Percentiles rank a stretch among this genome's conserved stretches.
These are phyloP conservation scores for Artemisia tridentata DNA, from an alignment of 129 eudicot genomes.

Conservation along the genomic window DNA sequence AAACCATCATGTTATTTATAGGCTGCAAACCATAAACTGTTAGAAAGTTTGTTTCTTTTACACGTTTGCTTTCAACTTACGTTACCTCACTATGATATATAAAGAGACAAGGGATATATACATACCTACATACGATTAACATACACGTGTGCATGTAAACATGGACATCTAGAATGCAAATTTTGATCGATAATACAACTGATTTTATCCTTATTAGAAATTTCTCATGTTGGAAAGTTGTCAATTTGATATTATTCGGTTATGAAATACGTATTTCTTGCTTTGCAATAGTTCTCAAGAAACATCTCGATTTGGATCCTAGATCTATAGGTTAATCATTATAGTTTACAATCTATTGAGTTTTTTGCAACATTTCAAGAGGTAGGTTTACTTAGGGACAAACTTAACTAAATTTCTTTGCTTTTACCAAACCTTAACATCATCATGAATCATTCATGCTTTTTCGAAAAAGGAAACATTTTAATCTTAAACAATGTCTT, in stretches of 20 bases:
- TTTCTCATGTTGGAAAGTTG: background rate
- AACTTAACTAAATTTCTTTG: conserved; percentile 18
- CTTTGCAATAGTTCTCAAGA: conserved; percentile 2
- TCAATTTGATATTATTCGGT: background rate
- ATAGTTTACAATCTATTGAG: background rate
- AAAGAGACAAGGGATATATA: background rate
- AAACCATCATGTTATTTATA: conserved; percentile 30
- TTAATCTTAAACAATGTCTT: conserved; percentile 17
- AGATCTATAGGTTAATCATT: conserved; percentile 19
- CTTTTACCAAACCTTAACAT: conserved; percentile 33
- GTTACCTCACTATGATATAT: conserved; percentile 12
- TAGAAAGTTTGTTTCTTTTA: conserved; percentile 30
- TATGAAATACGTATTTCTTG: conserved; percentile 7
- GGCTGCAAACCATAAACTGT: conserved; percentile 25
- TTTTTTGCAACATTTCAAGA: conserved; percentile 21
- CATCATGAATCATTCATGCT: conserved; percentile 10
- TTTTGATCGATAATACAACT: no score
- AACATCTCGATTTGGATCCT: conserved; percentile 5
- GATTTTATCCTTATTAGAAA: background rate
- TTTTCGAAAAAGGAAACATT: conserved; percentile 14
- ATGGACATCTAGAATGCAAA: background rate
- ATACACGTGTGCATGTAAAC: background rate
- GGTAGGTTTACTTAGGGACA: conserved; percentile 30
- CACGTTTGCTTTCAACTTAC: conserved; percentile 34
- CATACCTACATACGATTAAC: background rate